phyloP scores from a whole-genome alignment of 1,284 basidiomycete genomes.

The Taiwanofungus camphoratus region DNA sequence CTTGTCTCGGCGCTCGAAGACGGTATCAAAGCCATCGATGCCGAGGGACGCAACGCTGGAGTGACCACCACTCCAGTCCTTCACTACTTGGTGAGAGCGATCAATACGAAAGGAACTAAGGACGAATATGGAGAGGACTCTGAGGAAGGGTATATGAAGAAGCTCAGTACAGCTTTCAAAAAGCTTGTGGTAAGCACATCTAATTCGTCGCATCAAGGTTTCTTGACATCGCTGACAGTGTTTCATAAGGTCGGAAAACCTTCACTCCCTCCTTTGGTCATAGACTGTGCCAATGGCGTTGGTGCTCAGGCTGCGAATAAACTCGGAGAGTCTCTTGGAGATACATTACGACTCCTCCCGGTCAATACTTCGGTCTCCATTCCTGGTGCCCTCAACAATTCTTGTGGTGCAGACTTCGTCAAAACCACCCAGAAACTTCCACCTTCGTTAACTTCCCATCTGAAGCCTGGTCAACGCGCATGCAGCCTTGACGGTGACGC shows the following conservation, averaged over 20 bases:
- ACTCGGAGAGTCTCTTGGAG: conserved; percentile 52
- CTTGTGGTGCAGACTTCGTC: conserved; percentile 95
- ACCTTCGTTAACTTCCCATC: conserved; percentile 55
- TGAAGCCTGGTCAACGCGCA: conserved; percentile 71
- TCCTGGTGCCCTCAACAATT: conserved; percentile 75
- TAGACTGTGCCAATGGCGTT: conserved; percentile 99
- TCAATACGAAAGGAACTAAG: conserved; percentile 78
- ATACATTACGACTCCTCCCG: conserved; percentile 49
- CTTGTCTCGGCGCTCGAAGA: conserved; percentile 83
- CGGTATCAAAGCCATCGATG: conserved; percentile 71
- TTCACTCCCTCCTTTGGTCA: conserved; percentile 56
- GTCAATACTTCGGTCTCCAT: conserved; percentile 67
- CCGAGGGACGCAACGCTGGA: conserved; percentile 66
- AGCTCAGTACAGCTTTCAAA: conserved; percentile 83
- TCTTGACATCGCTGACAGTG: conserved; percentile 1
- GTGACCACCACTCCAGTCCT: conserved; percentile 93
- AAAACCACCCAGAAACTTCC: conserved; percentile 90
- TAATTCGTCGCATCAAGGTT: conserved; percentile 9
- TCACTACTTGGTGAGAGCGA: conserved; percentile 90
- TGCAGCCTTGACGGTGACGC: conserved; percentile 98
- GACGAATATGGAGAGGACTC: conserved; percentile 82
- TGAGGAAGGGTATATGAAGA: conserved; percentile 83
- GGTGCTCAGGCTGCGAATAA: conserved; percentile 70
- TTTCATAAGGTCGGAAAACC: conserved; percentile 51
- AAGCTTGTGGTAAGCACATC: conserved; percentile 69